Percentiles rank a stretch among this genome's conserved stretches.
Conservation (phyloP, 768 basidiomycete genomes). For the Hericium alpestre region DNA sequence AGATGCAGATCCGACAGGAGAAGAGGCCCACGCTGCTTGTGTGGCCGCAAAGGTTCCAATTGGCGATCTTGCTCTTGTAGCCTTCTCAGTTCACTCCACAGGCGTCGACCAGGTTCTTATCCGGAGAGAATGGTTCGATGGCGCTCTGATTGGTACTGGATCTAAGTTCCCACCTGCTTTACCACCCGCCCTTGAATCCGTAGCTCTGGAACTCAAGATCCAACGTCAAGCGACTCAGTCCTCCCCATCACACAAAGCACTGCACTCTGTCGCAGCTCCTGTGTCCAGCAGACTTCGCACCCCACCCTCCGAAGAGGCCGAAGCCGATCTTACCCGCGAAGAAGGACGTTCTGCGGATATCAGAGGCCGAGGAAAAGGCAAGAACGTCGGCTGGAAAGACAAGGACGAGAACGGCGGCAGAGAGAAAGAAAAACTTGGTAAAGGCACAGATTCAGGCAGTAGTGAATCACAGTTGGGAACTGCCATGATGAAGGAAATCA, state of each 20-base stretch:
- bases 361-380: slow-evolving; percentile 47
- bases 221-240: slow-evolving; percentile 12
- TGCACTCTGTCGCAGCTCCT: slow-evolving; percentile 15
- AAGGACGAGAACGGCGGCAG: slow-evolving; percentile 24
- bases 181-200: slow-evolving; percentile 13
- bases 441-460: slow-evolving; percentile 21
- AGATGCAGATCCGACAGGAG: slow-evolving; percentile 72
- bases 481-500: slow-evolving; percentile 64
- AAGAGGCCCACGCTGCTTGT: slow-evolving; percentile 77
- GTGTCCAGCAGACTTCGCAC: slow-evolving; percentile 39
- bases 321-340: slow-evolving; percentile 52
- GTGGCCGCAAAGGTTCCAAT: slow-evolving; percentile 69
- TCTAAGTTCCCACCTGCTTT: slow-evolving; percentile 53
- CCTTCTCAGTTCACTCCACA: slow-evolving; percentile 82
- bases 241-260: neutral
- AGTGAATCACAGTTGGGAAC: slow-evolving; percentile 46
- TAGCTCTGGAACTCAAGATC: slow-evolving; percentile 16
- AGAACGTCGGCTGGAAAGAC: slow-evolving; percentile 55
- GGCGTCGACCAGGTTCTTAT: slow-evolving; percentile 85
- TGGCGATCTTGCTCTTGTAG: slow-evolving; percentile 71
- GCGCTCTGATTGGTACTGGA: slow-evolving; percentile 42
- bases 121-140: slow-evolving; percentile 75
- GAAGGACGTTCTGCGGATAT: slow-evolving; percentile 41
- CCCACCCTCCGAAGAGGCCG: slow-evolving; percentile 67
- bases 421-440: slow-evolving; percentile 32